These are phyloP conservation scores for Auxenochlorella pyrenoidosa DNA, from an alignment of 139 green algal genomes.

Conservation along the genomic window DNA sequence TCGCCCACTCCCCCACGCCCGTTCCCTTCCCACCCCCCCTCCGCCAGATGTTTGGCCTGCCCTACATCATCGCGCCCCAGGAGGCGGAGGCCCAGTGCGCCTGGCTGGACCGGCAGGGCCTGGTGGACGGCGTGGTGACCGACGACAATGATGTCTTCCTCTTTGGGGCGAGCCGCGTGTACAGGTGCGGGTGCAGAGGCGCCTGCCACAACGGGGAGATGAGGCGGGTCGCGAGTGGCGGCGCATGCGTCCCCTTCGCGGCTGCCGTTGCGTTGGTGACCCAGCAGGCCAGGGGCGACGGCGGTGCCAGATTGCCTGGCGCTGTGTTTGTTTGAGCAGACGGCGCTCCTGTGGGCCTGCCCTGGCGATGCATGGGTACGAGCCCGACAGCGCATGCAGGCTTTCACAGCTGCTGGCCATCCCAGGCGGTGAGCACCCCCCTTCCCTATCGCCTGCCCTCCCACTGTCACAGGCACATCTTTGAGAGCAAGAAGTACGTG, in stretches of 20 bases:
- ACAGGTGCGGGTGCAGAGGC: slow-evolving; percentile 64
- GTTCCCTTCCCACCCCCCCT: neutral
- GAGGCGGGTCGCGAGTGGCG: too few species aligned
- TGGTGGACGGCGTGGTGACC: slow-evolving; percentile 97
- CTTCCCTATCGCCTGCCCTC: neutral
- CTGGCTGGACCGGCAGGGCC: slow-evolving; percentile 78
- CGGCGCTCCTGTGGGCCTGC: too few species aligned
- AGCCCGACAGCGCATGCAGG: too few species aligned
- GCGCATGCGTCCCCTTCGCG: too few species aligned
- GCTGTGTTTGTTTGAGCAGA: too few species aligned
- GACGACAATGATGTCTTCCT: slow-evolving; percentile 99
- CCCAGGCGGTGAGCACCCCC: too few species aligned
- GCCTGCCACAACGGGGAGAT: too few species aligned
- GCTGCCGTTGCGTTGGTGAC: too few species aligned
- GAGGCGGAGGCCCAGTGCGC: slow-evolving; percentile 98
- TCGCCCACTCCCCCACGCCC: neutral
- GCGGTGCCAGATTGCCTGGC: too few species aligned
- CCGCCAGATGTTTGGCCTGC: slow-evolving; percentile 93
- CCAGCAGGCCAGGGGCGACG: too few species aligned
- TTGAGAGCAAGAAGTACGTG: slow-evolving; percentile 87
- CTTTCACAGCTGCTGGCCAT: too few species aligned
- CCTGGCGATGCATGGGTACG: too few species aligned
- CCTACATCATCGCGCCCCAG: slow-evolving; percentile 95
- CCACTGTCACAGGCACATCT: slow-evolving; percentile 70
- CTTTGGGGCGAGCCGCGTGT: slow-evolving; percentile 92